Evolutionary conservation across 2,329 filamentous ascomycete genomes (phyloP), one percentile per base, ranked within the genome.

Genomic region (Zasmidium angulare): DNA sequence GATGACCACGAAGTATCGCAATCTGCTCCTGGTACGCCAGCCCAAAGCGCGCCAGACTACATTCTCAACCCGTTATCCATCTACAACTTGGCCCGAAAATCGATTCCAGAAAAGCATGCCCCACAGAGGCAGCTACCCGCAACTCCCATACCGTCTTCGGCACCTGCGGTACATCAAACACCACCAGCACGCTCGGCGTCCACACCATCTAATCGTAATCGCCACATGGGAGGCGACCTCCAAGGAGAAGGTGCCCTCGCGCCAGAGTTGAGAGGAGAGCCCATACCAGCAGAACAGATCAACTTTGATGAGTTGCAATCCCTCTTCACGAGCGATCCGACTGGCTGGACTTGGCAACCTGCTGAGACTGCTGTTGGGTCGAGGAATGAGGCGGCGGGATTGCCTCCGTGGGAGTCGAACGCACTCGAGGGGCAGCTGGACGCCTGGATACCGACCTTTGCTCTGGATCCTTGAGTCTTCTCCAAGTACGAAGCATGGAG

Each of bases 321-420:
- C 6, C 55, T 68, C 14, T 68, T 68, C 61, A 63, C 62, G 2
- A 68, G 64, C 47, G 65, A 68, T 54, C 65, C 65, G 12, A 65
- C 65, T 2, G 65, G 65, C 1, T 66, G 65, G 64, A 66, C 65
- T 36, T 68, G 65, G 65, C 65, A 68, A 50, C 65, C 65, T 21
- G 64, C 64, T n/a, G 65, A 68, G 43, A 68, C 65, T 23, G 65
- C 64, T 36, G 61, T 68, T 7, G 65, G 64, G 4, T 65, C 63
- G 23, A 53, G 63, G 36, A 63, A 58, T 49, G 64, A 66, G 46
- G 62, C 62, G 12, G 62, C 59, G 20, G 64, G 62, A 36, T 29
- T 68, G 31, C 65, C 65, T 36, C 65, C 65, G 26, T 68, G 65
- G 65, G 65, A 68, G 40, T 63, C 62, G 12, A 63, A 57, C 17